Base-by-base conservation (phyloP, 345 rosid genomes). In the Hibiscus tridactylites region DNA sequence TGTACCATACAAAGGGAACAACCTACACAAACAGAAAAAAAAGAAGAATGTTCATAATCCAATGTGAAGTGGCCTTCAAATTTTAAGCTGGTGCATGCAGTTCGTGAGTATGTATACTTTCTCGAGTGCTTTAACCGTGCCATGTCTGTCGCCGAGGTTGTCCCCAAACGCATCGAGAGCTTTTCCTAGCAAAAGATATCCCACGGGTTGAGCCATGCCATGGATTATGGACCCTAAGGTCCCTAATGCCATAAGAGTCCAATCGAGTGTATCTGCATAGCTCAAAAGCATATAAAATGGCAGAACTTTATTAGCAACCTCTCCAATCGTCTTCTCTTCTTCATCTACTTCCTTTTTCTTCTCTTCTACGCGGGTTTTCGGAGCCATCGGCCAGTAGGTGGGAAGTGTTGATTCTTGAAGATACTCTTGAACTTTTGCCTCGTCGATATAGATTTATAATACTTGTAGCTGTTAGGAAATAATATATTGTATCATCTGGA, bases 1-100 rank as follows among this genome's bases (percentile, higher is more conserved):
- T 88, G 81, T 86, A 86, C 84, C 86, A 86, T 73, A 88, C 92
- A 35, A 21, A 86, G 13, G 90, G 92, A 78, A 86, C 64, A 73
- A 84, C 83, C 92, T 85, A 80, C 65, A 39, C 58, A 24, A 26
- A 56, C n/a, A 71, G 15, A 5, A 4, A 15, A 15, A 15, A 1
- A 16, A 2, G 15, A 50, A 50, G 46, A 1, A 42, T 9, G 46
- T 42, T 42, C 46, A 13, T 11, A 47, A 47, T 47, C 53, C 10
- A 47, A 47, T 47, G n/a, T 47, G n/a, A 47, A 47, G n/a, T 47
- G 53, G 53, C 6, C 46, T 42, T 42, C n/a, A 11, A 4, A 68
- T 28, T 16, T 68, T 7, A 0, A 1, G 42, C 42, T 37, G 42
- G 42, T 37, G 42, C 42, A 37, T 37, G 8, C 42, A 37, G 42